phyloP scores from a whole-genome alignment of 2,329 filamentous ascomycete genomes.

The Volutella citrinella region DNA sequence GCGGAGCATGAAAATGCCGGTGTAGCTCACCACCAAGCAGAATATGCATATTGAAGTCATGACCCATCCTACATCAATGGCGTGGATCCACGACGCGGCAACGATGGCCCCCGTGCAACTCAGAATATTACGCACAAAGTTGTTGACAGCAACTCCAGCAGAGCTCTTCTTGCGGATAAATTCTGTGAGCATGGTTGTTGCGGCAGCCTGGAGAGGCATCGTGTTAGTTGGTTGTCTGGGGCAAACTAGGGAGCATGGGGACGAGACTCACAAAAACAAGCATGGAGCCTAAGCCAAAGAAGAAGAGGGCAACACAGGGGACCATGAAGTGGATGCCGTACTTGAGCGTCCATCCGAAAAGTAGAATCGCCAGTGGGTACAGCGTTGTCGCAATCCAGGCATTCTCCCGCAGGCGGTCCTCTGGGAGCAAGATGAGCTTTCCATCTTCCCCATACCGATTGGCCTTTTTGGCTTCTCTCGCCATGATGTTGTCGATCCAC shows the following conservation, averaged over 20 bases:
- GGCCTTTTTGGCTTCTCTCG: slow-evolving; percentile 67
- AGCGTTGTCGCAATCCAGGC: slow-evolving; percentile 71
- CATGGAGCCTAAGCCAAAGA: slow-evolving; percentile 77
- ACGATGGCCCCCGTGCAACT: slow-evolving; percentile 69
- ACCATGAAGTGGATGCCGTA: slow-evolving; percentile 65
- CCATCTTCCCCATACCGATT: slow-evolving; percentile 66
- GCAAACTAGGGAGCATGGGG: neutral
- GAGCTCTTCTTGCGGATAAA: slow-evolving; percentile 72
- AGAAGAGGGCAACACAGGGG: slow-evolving; percentile 63
- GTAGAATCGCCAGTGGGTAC: slow-evolving; percentile 68
- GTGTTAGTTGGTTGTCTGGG: slow-evolving; percentile 7
- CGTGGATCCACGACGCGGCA: slow-evolving; percentile 66
- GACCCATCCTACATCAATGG: slow-evolving; percentile 73
- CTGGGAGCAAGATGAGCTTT: slow-evolving; percentile 65
- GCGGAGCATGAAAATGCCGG: slow-evolving; percentile 59
- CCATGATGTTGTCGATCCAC: slow-evolving; percentile 83
- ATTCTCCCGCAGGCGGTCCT: slow-evolving; percentile 82
- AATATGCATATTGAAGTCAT: slow-evolving; percentile 59
- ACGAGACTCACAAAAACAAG: slow-evolving; percentile 61
- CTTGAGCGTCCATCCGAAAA: slow-evolving; percentile 73
- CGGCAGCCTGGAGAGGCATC: slow-evolving; percentile 41
- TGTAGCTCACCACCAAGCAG: slow-evolving; percentile 54
- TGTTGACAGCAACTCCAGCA: slow-evolving; percentile 75
- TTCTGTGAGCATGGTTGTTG: slow-evolving; percentile 82
- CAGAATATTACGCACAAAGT: slow-evolving; percentile 77